Base-by-base conservation (phyloP, 164 flowering plant species). In the Amborella trichopoda region DNA sequence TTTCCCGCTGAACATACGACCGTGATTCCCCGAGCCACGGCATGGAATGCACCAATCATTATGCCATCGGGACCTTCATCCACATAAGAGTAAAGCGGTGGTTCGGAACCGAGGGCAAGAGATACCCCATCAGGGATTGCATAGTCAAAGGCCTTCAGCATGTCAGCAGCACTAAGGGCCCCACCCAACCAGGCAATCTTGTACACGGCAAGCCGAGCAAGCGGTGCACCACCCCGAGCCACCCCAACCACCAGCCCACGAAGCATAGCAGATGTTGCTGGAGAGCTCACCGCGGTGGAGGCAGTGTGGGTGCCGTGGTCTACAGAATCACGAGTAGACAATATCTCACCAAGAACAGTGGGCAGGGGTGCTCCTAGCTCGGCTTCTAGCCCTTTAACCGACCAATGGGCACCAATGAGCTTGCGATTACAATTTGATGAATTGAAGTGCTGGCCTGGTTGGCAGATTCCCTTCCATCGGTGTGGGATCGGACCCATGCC, bases 261-360 rank as follows among this genome's bases (percentile, higher is more conserved):
- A 43, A 12, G 55, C 41, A 47, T 55, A 22, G 49, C 68, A 6
- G 23, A 37, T 1, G 19, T 6, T 2, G 60, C 55, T 2, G 17
- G 41, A 3, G 38, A 23, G 14, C 64, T 61, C 14, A 64, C 57
- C 17, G 50, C 68, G 1, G 60, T 64, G 10, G 64, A 64, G 33
- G 61, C 4, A 4, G 78, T 76, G 62, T 76, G 82, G 17, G 78
- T 68, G 8, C 76, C 82, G 56, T 76, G 82, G n/a, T 76, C 82
- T 0, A 6, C 55, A 23, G 73, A 62, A 63, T 76, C 78, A 21
- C 76, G 46, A 6, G 76, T 71, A 33, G 78, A 76, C 26, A 67
- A 49, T 49, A 47, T 65, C 26, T 69, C 75, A 21, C 53, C 37
- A 28, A 24, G 36, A 6, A 25, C 62, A 32, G 51, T 50, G 24